Evolutionary conservation across 2,329 filamentous ascomycete genomes (phyloP).

Genomic region (Aureobasidium lini): DNA sequence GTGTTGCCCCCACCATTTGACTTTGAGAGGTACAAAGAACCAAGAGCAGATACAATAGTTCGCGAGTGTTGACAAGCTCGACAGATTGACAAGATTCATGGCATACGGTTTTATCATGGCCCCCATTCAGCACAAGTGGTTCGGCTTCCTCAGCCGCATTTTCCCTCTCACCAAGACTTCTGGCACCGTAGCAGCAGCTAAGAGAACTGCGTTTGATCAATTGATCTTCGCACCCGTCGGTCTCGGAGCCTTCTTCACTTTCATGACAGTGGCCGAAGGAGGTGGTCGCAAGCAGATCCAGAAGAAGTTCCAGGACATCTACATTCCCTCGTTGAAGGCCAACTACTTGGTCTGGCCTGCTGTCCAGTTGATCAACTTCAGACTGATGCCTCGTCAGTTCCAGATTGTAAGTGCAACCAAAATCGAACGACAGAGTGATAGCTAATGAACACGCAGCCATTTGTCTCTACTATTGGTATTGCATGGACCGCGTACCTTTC

Average conservation of each 20-base stretch:
- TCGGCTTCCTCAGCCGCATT: constrained; percentile 68
- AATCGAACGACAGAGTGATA: background rate
- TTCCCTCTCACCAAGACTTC: constrained; percentile 79
- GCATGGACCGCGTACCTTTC: constrained; percentile 97
- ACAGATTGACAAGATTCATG: constrained; percentile 84
- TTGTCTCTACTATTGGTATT: constrained; percentile 91
- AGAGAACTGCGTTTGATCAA: constrained; percentile 88
- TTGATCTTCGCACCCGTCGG: constrained; percentile 86
- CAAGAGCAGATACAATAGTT: background rate
- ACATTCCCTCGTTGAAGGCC: constrained; percentile 86
- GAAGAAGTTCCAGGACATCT: constrained; percentile 88
- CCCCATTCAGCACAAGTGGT: constrained; percentile 93
- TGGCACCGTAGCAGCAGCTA: constrained; percentile 70
- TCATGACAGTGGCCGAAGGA: constrained; percentile 93
- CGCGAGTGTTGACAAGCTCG: background rate
- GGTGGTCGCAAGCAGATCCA: constrained; percentile 72
- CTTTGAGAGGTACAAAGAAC: constrained; percentile 54
- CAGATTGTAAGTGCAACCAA: constrained; percentile 66
- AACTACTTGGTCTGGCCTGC: constrained; percentile 94
- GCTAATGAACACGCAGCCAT: constrained; percentile 55
- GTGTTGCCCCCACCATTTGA: constrained; percentile 76
- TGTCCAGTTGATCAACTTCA: constrained; percentile 95
- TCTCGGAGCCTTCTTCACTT: constrained; percentile 83
- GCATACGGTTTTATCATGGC: constrained; percentile 96
- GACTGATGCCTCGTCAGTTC: constrained; percentile 88